Percentiles rank a stretch among this genome's conserved stretches.
Conservation (phyloP, 2,329 filamentous ascomycete species). For the Neopestalotiopsis clavispora region DNA sequence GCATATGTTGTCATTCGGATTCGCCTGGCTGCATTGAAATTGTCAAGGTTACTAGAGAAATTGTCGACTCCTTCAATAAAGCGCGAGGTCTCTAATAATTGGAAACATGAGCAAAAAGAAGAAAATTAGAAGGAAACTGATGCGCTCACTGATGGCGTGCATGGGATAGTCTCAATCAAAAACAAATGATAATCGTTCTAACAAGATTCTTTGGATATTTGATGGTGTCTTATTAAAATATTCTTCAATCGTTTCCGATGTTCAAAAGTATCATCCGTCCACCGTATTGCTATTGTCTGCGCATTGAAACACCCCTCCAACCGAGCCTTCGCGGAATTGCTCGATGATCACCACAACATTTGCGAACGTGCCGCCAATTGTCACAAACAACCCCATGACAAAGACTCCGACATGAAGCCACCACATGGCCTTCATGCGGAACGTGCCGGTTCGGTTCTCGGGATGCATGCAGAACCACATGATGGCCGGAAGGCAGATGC, state of each 20-base stretch:
- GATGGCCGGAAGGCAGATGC: not conserved
- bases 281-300: not conserved
- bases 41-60: conserved; percentile 42
- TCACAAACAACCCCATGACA: not conserved
- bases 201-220: too few relatives aligned
- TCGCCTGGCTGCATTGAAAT: conserved; percentile 50
- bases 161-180: not conserved
- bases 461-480: conserved; percentile 2
- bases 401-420: not conserved
- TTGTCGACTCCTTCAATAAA: conserved; percentile 46
- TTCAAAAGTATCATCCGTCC: not conserved
- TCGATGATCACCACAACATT: not conserved
- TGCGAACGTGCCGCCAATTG: not conserved
- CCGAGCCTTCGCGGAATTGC: not conserved
- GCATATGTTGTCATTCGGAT: conserved; percentile 53
- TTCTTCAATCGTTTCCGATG: not conserved
- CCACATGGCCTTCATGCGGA: not conserved
- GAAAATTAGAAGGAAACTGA: not conserved
- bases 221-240: too few relatives aligned
- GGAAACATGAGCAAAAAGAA: too few relatives aligned
- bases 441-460: not conserved
- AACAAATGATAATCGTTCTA: too few relatives aligned
- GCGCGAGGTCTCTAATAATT: not conserved
- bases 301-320: not conserved
- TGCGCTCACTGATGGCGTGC: not conserved